Conservation (phyloP, 169 alveolate genomes). For the Plasmodium knowlesi region DNA sequence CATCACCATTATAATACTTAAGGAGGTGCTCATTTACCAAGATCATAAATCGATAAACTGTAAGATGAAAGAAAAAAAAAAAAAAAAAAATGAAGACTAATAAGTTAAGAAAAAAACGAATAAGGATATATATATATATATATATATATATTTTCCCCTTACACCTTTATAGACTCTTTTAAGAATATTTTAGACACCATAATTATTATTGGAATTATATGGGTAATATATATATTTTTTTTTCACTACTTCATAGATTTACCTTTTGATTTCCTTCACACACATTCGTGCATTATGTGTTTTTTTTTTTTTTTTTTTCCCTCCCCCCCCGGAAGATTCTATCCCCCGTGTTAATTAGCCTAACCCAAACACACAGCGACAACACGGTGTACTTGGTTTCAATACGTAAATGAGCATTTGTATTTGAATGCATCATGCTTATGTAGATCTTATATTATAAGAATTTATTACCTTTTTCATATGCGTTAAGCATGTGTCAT, state of each 20-base stretch:
- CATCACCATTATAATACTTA: slow-evolving; percentile 35
- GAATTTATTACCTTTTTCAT: neutral
- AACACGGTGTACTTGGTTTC: slow-evolving; percentile 56
- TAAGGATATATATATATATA: neutral
- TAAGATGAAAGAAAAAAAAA: slow-evolving; percentile 14
- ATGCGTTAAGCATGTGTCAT: neutral
- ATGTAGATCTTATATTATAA: neutral
- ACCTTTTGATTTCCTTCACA: neutral
- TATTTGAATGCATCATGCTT: neutral
- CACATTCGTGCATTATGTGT: neutral
- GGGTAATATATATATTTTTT: slow-evolving; percentile 27
- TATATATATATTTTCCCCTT: neutral
- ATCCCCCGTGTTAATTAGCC: slow-evolving; percentile 63
- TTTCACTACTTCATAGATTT: neutral
- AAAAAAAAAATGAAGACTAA: neutral
- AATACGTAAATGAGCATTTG: slow-evolving; percentile 23
- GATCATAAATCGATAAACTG: slow-evolving; percentile 44
- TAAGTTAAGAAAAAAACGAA: neutral
- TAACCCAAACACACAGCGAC: slow-evolving; percentile 73
- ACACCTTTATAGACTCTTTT: slow-evolving; percentile 44
- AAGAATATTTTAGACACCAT: slow-evolving; percentile 57
- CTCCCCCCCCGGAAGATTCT: slow-evolving; percentile 14
- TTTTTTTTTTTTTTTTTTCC: neutral
- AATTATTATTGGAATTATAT: slow-evolving; percentile 66
- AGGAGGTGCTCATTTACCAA: slow-evolving; percentile 58